Evolutionary conservation across 805 yeast species (phyloP).

Genomic region (Spathaspora passalidarum): DNA sequence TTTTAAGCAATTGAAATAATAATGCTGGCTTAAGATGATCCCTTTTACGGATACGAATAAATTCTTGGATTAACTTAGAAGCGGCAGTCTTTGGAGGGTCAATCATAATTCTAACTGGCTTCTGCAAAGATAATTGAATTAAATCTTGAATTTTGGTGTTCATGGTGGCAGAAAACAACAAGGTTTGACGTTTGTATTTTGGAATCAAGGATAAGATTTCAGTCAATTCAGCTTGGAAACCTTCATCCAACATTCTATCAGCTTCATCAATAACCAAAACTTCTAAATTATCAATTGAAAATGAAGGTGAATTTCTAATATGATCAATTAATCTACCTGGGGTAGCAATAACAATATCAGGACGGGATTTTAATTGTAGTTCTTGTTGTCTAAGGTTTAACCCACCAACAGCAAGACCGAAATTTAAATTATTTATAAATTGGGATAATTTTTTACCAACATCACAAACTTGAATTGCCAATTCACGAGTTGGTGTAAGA

Average conservation of each 20-base stretch:
- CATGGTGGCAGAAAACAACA: conserved; percentile 97
- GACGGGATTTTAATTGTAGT: conserved; percentile 85
- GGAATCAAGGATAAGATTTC: conserved; percentile 89
- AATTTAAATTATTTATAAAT: conserved; percentile 70
- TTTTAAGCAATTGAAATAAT: conserved; percentile 65
- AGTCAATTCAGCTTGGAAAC: conserved; percentile 91
- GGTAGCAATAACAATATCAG: conserved; percentile 95
- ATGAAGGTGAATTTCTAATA: conserved; percentile 89
- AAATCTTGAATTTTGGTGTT: conserved; percentile 86
- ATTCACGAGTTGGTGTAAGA: conserved; percentile 94
- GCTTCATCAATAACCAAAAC: conserved; percentile 95
- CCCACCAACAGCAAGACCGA: conserved; percentile 98
- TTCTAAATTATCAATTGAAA: conserved; percentile 87
- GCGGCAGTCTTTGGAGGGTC: conserved; percentile 97
- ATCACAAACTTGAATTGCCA: conserved; percentile 93
- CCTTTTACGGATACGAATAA: conserved; percentile 90
- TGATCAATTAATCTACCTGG: conserved; percentile 99
- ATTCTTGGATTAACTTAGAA: conserved; percentile 85
- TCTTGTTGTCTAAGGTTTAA: conserved; percentile 93
- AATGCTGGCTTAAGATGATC: conserved; percentile 82
- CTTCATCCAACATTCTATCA: conserved; percentile 98
- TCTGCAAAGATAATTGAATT: conserved; percentile 81
- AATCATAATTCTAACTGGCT: conserved; percentile 92
- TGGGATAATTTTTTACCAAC: conserved; percentile 85
- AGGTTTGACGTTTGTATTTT: conserved; percentile 79